Base-by-base conservation (phyloP, 1,284 basidiomycete species). In the Agroathelia rolfsii region DNA sequence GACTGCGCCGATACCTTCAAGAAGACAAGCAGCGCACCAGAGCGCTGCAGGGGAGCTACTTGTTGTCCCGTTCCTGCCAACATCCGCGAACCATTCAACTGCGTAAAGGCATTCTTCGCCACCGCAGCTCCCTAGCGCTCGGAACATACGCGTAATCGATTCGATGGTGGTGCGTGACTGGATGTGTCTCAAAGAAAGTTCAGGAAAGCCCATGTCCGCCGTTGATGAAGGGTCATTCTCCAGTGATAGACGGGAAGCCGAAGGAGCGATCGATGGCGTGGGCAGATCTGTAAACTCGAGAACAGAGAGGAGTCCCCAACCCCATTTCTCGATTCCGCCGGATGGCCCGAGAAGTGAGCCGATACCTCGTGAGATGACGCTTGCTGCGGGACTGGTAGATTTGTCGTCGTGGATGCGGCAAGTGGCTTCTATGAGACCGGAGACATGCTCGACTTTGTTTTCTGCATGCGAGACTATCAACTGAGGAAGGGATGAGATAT, bases 281-380 rank as follows among this genome's bases (percentile, higher is more conserved):
- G 64, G 50, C 3, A 76, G 79, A 20, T 67, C 62, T 1, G 61
- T 62, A 39, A 93, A 72, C 44, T 86, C 76, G 17, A 93, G 58
- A 10, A 80, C 83, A 3, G 75, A 71, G 17, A 94, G 64, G 2
- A 94, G 50, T 25, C 73, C 70, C 77, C 81, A 88, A 1, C 85
- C 85, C 90, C 89, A 94, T 52, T 78, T 78, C 46, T 93, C 85
- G 12, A 94, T 76, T 0, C 81, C 76, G 4, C 89, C 89, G 0
- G 62, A 67, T 0, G 88, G 81, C 3, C 89, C 88, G 1, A 93
- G 66, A 4, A 94, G 62, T 34, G 69, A 68, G 3, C 69, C 70
- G 4, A 89, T 63, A 19, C 73, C 75, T 13, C 56, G 48, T 7
- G 66, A 60, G 22, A 82, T 61, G n/a, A 62, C 47, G 6, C 53